A percentile compares a stretch with the other conserved stretches of the same genome.
These are phyloP conservation scores for Myriosclerotinia duriaeana DNA, from an alignment of 2,329 filamentous ascomycete species.

Conservation along the genomic window DNA sequence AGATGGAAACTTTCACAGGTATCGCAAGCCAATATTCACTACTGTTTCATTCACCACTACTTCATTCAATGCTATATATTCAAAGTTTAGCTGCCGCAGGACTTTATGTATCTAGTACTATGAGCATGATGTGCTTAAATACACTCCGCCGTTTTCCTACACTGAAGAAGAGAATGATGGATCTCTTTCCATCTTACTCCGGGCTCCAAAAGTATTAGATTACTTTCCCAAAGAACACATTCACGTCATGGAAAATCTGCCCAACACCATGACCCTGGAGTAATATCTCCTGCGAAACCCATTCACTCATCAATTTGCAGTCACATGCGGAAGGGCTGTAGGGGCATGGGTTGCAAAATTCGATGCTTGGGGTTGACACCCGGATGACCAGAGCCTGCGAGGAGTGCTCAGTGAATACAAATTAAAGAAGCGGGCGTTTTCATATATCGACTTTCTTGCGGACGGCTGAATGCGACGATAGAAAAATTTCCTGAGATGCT, in stretches of 20 bases:
- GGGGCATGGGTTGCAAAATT: background rate
- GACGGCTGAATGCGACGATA: background rate
- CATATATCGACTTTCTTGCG: background rate
- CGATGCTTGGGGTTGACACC: background rate
- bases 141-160: background rate
- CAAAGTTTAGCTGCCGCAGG: too few relatives aligned
- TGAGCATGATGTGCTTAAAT: too few relatives aligned
- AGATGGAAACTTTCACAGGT: too few relatives aligned
- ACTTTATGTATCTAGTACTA: too few relatives aligned
- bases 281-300: too few relatives aligned
- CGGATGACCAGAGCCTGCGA: background rate
- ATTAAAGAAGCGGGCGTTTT: background rate
- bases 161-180: background rate
- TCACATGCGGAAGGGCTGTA: background rate
- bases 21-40: too few relatives aligned
- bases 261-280: background rate
- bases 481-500: background rate
- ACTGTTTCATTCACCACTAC: too few relatives aligned
- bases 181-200: background rate
- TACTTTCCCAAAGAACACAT: background rate
- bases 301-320: too few relatives aligned
- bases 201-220: background rate
- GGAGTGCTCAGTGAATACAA: background rate
- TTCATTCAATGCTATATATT: too few relatives aligned
- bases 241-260: background rate